These are phyloP conservation scores for Penicillium coprophilum DNA, from an alignment of 495 filamentous ascomycete species.

Conservation along the genomic window DNA sequence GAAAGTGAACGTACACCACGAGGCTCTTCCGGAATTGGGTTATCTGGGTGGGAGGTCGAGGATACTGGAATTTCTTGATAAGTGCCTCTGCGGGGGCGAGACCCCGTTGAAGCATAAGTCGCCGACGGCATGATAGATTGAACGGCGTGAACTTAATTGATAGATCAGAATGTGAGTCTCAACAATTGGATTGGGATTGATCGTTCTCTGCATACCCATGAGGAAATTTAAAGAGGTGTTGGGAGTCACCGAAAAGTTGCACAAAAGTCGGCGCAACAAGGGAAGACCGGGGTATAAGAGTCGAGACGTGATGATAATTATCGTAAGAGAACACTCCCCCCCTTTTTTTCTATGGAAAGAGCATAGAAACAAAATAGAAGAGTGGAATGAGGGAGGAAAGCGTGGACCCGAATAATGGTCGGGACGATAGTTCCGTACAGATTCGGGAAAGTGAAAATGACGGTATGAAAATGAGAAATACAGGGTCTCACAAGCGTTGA, in stretches of 20 bases:
- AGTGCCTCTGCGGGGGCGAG: slow-evolving; percentile 29
- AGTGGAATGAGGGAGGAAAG: slow-evolving; percentile 33
- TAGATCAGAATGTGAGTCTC: slow-evolving; percentile 1
- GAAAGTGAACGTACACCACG: slow-evolving; percentile 42
- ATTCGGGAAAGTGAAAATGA: slow-evolving; percentile 21
- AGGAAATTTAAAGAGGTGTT: neutral
- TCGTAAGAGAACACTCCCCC: neutral
- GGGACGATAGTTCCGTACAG: slow-evolving; percentile 29
- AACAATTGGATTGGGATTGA: neutral
- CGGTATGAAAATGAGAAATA: slow-evolving; percentile 2
- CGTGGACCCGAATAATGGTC: slow-evolving; percentile 29
- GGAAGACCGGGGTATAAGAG: neutral
- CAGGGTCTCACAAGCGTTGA: slow-evolving; percentile 1
- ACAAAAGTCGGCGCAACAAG: slow-evolving; percentile 1
- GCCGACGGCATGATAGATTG: slow-evolving; percentile 31
- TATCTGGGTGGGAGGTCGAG: slow-evolving; percentile 54
- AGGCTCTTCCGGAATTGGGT: slow-evolving; percentile 58
- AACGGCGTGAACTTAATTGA: slow-evolving; percentile 37
- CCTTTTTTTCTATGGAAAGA: slow-evolving; percentile 4
- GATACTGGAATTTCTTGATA: slow-evolving; percentile 43
- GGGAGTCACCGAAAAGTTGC: neutral
- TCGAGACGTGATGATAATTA: neutral
- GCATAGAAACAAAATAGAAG: slow-evolving; percentile 6
- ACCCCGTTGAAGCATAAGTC: slow-evolving; percentile 26
- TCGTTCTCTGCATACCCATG: slow-evolving; percentile 21